Percentiles rank a stretch among this genome's conserved stretches.
phyloP scores from a whole-genome alignment of 2,329 filamentous ascomycete species.

The Apiospora malaysiana region DNA sequence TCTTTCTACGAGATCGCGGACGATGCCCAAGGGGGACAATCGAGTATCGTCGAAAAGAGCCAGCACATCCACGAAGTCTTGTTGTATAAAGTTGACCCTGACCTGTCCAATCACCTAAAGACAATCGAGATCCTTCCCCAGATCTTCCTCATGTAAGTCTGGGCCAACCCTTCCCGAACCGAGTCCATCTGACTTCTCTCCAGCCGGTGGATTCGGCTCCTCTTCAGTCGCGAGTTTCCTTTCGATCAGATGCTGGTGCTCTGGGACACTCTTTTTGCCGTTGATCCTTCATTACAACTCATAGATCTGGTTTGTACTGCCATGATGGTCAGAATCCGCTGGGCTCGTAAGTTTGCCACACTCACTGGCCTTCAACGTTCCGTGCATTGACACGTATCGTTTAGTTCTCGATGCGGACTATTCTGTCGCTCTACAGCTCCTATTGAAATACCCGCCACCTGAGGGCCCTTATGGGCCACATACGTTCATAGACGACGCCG shows the following conservation, averaged over 20 bases:
- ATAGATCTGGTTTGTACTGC: constrained; percentile 91
- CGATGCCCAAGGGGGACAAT: constrained; percentile 36
- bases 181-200: neutral
- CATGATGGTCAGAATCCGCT: constrained; percentile 91
- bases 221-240: constrained; percentile 92
- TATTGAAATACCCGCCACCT: constrained; percentile 83
- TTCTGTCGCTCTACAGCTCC: constrained; percentile 78
- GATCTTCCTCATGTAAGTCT: constrained; percentile 87
- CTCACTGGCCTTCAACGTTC: neutral
- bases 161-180: neutral
- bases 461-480: constrained; percentile 68
- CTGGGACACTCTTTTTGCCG: constrained; percentile 91
- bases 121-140: constrained; percentile 91
- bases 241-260: constrained; percentile 83
- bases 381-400: neutral
- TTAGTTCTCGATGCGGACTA: constrained; percentile 86
- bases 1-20: constrained; percentile 81
- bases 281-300: constrained; percentile 79
- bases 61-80: constrained; percentile 85
- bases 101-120: constrained; percentile 79
- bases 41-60: constrained; percentile 79
- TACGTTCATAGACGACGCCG: constrained; percentile 84
- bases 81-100: constrained; percentile 79
- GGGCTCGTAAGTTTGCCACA: constrained; percentile 69
- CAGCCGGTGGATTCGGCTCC: constrained; percentile 89